These are phyloP conservation scores for Polymyxa betae DNA, from an alignment of 208 protist genomes.

Conservation along the genomic window DNA sequence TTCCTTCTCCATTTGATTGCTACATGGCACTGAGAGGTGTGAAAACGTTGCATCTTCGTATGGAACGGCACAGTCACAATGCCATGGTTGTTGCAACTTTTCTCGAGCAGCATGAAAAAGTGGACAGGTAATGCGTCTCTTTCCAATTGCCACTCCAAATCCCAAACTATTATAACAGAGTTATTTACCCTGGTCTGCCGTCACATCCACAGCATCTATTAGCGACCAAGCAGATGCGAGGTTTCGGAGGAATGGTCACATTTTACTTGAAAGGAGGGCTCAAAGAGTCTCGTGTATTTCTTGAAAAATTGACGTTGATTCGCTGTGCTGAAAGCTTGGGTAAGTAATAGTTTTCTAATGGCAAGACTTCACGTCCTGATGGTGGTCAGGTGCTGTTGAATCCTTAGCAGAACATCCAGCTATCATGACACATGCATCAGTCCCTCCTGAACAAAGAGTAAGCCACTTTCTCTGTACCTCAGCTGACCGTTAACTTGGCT, in stretches of 20 bases:
- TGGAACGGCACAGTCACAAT: conserved; percentile 63
- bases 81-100: conserved; percentile 61
- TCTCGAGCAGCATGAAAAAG: conserved; percentile 51
- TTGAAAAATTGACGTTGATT: conserved; percentile 50
- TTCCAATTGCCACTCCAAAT: not conserved
- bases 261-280: conserved; percentile 59
- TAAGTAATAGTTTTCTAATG: not conserved
- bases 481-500: not conserved
- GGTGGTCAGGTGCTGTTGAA: conserved; percentile 26
- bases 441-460: conserved; percentile 60
- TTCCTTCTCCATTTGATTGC: conserved; percentile 56
- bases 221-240: conserved; percentile 59
- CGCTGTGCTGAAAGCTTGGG: conserved; percentile 54
- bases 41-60: conserved; percentile 62
- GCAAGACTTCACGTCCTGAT: not conserved
- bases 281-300: conserved; percentile 29
- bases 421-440: conserved; percentile 66
- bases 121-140: not conserved
- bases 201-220: conserved; percentile 59
- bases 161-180: conserved; percentile 24
- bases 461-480: not conserved
- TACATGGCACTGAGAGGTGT: conserved; percentile 63
- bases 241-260: conserved; percentile 56
- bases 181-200: conserved; percentile 64
- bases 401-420: conserved; percentile 68